A percentile compares a stretch with the other conserved stretches of the same genome.
Evolutionary conservation across 371 early-diverging fungal species (phyloP).

Genomic region (Mortierella sp.): DNA sequence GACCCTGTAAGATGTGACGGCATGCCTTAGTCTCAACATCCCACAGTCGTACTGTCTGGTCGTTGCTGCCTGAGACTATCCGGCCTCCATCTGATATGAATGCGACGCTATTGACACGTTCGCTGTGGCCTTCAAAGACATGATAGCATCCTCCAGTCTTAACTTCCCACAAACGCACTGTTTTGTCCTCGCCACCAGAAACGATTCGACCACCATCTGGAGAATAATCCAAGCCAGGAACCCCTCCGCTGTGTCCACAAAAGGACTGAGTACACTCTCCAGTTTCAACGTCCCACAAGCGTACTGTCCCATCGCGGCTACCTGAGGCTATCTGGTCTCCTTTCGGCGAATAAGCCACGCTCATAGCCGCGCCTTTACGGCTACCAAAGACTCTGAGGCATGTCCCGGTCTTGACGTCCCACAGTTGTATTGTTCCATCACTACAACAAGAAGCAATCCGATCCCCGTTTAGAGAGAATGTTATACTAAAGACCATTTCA

Average conservation of each 20-base stretch:
- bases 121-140: conserved; percentile 1
- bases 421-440: conserved; percentile 15
- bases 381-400: not conserved
- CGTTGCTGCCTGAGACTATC: conserved; percentile 11
- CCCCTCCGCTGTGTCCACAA: not conserved
- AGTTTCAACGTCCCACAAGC: conserved; percentile 11
- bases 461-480: not conserved
- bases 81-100: not conserved
- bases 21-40: not conserved
- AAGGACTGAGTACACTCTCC: not conserved
- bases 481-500: not conserved
- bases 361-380: not conserved
- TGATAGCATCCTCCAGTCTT: not conserved
- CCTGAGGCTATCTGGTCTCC: conserved; percentile 16
- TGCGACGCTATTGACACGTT: not conserved
- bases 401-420: conserved; percentile 13
- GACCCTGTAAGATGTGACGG: not conserved
- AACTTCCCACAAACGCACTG: conserved; percentile 23
- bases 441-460: conserved; percentile 5
- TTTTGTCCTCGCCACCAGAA: conserved; percentile 11
- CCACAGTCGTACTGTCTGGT: not conserved
- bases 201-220: conserved; percentile 8
- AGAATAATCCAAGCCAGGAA: not conserved
- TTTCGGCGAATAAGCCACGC: conserved; percentile 9
- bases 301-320: conserved; percentile 10